Percentiles rank a stretch among this genome's conserved stretches.
Conservation (phyloP, 2,329 filamentous ascomycete genomes). For the Phoma sp. region DNA sequence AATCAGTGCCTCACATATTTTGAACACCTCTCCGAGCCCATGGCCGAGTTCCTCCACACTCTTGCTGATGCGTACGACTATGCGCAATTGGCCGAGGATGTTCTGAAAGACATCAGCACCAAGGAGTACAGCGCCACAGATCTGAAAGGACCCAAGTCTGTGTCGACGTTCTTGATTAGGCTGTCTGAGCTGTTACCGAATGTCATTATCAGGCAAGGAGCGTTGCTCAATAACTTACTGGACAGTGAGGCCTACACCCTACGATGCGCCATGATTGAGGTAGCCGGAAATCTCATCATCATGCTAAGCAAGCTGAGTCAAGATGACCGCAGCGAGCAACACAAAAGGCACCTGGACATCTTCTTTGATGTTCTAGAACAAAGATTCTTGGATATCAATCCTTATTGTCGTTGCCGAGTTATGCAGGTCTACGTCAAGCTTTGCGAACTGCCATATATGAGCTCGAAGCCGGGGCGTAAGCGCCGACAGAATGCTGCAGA, state of each 20-base stretch:
- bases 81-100: constrained; percentile 90
- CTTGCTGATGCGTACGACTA: constrained; percentile 97
- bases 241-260: constrained; percentile 97
- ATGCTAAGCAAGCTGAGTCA: constrained; percentile 86
- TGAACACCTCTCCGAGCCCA: constrained; percentile 96
- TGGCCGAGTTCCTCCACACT: constrained; percentile 98
- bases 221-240: constrained; percentile 88
- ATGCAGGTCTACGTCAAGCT: constrained; percentile 93
- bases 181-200: constrained; percentile 90
- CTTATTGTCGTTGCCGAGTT: constrained; percentile 88
- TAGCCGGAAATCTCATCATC: constrained; percentile 92
- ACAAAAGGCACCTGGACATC: constrained; percentile 92
- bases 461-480: constrained; percentile 60
- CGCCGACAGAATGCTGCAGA: constrained; percentile 86
- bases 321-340: constrained; percentile 82
- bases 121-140: constrained; percentile 99
- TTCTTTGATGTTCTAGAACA: constrained; percentile 98
- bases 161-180: constrained; percentile 91
- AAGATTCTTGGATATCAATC: constrained; percentile 94
- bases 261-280: constrained; percentile 91
- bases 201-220: constrained; percentile 97
- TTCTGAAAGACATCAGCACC: constrained; percentile 90
- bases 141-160: constrained; percentile 91
- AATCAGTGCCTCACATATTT: constrained; percentile 98
- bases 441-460: constrained; percentile 89